A percentile compares a stretch with the other conserved stretches of the same genome.
phyloP scores from a whole-genome alignment of 257 asterid genomes.

The Ophiorrhiza pumila region DNA sequence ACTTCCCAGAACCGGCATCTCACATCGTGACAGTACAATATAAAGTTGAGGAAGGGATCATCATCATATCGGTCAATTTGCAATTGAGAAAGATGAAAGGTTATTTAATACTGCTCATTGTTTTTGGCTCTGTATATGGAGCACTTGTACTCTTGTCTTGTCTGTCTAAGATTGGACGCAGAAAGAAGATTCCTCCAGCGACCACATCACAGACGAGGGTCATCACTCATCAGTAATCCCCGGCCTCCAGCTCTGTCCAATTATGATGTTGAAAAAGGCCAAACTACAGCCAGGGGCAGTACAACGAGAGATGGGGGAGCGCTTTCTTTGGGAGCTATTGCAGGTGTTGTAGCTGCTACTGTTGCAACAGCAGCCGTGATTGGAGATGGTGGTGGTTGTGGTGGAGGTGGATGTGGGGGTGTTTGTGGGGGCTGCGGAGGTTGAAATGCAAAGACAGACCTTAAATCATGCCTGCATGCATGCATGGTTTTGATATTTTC shows the following conservation, averaged over 20 bases:
- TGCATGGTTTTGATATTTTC: too few species aligned
- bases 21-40: neutral
- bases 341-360: neutral
- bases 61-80: too few species aligned
- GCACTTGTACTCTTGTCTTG: neutral
- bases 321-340: constrained; percentile 1
- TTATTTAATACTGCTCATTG: neutral
- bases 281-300: too few species aligned
- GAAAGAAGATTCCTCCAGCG: neutral
- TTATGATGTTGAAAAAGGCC: constrained; percentile 6
- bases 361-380: neutral
- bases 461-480: neutral
- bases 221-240: neutral
- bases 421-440: neutral
- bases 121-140: constrained; percentile 3
- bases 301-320: constrained; percentile 5
- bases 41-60: neutral
- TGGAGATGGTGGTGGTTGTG: neutral
- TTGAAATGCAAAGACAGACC: neutral
- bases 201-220: neutral
- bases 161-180: neutral
- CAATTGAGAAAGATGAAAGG: too few species aligned
- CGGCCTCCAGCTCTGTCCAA: neutral
- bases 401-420: neutral
- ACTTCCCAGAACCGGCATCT: neutral